Conservation (phyloP, 2,329 filamentous ascomycete species). For the Coniochaeta sp. region DNA sequence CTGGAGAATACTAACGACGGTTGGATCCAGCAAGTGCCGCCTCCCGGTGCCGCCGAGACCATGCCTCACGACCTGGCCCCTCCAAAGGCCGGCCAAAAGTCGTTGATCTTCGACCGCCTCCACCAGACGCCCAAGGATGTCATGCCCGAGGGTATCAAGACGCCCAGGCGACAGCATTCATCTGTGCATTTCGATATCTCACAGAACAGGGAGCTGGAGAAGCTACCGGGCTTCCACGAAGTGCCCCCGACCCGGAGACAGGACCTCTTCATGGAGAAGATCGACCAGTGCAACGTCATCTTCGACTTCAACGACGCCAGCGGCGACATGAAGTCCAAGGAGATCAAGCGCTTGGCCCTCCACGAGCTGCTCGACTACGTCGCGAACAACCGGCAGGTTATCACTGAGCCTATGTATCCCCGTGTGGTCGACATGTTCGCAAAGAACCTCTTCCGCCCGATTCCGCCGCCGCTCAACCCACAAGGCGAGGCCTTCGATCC, state of each 20-base stretch:
- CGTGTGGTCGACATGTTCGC: slow-evolving; percentile 98
- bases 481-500: slow-evolving; percentile 98
- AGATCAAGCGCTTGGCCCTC: slow-evolving; percentile 93
- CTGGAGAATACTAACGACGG: slow-evolving; percentile 11
- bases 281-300: slow-evolving; percentile 99
- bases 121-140: slow-evolving; percentile 95
- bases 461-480: slow-evolving; percentile 93
- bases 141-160: slow-evolving; percentile 78
- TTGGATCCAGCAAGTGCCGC: slow-evolving; percentile 67
- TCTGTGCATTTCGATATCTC: slow-evolving; percentile 91
- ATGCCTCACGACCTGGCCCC: slow-evolving; percentile 97
- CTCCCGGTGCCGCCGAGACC: slow-evolving; percentile 88
- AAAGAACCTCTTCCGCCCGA: slow-evolving; percentile 96
- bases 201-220: slow-evolving; percentile 91
- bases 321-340: slow-evolving; percentile 98
- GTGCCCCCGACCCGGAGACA: slow-evolving; percentile 90
- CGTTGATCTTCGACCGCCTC: slow-evolving; percentile 77
- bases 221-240: slow-evolving; percentile 95
- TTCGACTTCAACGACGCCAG: slow-evolving; percentile 99
- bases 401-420: slow-evolving; percentile 98
- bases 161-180: slow-evolving; percentile 93
- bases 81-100: slow-evolving; percentile 86
- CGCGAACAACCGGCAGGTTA: slow-evolving; percentile 96
- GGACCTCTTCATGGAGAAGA: slow-evolving; percentile 99
- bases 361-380: slow-evolving; percentile 97